Evolutionary conservation across 1,284 basidiomycete species (phyloP).

Genomic region (Ceratobasidium sp.): DNA sequence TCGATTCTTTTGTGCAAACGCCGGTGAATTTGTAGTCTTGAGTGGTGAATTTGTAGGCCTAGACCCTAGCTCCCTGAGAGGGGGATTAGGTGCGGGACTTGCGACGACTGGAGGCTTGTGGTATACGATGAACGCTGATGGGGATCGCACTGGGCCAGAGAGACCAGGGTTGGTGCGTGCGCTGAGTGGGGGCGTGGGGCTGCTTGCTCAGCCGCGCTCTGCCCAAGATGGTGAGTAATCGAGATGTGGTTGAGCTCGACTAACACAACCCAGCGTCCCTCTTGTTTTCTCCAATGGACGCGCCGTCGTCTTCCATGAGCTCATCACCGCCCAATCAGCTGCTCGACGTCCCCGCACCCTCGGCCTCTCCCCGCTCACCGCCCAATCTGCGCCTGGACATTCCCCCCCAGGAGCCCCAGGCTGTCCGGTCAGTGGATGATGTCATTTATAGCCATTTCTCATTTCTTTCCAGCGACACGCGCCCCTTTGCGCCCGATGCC

Average conservation of each 20-base stretch:
- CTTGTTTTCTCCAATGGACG: slow-evolving; percentile 6
- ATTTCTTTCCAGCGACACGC: neutral
- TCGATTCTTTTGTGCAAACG: neutral
- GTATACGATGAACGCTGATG: too few species aligned
- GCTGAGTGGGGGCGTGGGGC: slow-evolving; percentile 17
- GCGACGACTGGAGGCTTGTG: too few species aligned
- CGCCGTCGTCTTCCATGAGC: too few species aligned
- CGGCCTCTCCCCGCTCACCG: slow-evolving; percentile 13
- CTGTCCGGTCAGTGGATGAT: slow-evolving; percentile 16
- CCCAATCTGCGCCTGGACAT: slow-evolving; percentile 30
- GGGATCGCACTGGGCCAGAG: too few species aligned
- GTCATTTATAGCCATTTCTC: neutral
- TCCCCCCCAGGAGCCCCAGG: slow-evolving; percentile 9
- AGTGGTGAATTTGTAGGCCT: too few species aligned
- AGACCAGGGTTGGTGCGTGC: neutral
- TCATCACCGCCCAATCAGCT: neutral
- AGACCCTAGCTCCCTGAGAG: too few species aligned
- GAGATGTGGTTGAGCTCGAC: too few species aligned
- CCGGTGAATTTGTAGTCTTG: neutral
- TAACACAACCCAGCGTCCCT: too few species aligned
- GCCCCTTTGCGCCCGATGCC: slow-evolving; percentile 30
- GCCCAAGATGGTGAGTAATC: neutral
- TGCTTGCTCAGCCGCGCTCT: slow-evolving; percentile 13
- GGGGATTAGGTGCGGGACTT: too few species aligned
- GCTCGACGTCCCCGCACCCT: slow-evolving; percentile 13